phyloP scores from a whole-genome alignment of 2,329 filamentous ascomycete genomes.

The Penicillium sp. region DNA sequence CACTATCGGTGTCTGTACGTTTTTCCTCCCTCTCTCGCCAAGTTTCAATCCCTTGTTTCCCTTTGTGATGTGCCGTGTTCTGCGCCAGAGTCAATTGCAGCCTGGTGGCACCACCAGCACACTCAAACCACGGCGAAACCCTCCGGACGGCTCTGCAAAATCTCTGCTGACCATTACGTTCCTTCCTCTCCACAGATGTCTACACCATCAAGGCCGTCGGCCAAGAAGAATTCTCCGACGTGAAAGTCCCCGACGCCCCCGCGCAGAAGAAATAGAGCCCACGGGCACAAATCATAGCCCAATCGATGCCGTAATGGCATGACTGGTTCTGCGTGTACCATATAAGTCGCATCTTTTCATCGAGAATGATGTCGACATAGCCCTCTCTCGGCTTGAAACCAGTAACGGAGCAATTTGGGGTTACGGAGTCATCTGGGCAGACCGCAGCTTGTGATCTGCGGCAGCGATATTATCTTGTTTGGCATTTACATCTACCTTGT shows the following conservation, averaged over 20 bases:
- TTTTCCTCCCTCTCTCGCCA: background rate
- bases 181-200: slow-evolving; percentile 50
- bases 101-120: background rate
- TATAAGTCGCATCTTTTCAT: slow-evolving; percentile 7
- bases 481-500: slow-evolving; percentile 9
- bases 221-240: slow-evolving; percentile 95
- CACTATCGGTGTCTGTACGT: slow-evolving; percentile 83
- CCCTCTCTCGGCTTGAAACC: slow-evolving; percentile 2
- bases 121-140: background rate
- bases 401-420: slow-evolving; percentile 23
- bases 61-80: background rate
- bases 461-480: slow-evolving; percentile 14
- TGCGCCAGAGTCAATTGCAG: slow-evolving; percentile 2
- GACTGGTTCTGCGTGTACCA: slow-evolving; percentile 13
- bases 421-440: slow-evolving; percentile 24
- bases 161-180: slow-evolving; percentile 2
- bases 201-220: slow-evolving; percentile 81
- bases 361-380: slow-evolving; percentile 2
- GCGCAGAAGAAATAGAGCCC: slow-evolving; percentile 27
- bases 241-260: slow-evolving; percentile 78
- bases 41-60: background rate
- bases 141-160: background rate
- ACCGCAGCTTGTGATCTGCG: slow-evolving; percentile 13
- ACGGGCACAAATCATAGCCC: background rate
- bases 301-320: background rate